A percentile compares a stretch with the other conserved stretches of the same genome.
phyloP scores from a whole-genome alignment of 2,329 filamentous ascomycete genomes.

The Colletotrichum chlorophyti region DNA sequence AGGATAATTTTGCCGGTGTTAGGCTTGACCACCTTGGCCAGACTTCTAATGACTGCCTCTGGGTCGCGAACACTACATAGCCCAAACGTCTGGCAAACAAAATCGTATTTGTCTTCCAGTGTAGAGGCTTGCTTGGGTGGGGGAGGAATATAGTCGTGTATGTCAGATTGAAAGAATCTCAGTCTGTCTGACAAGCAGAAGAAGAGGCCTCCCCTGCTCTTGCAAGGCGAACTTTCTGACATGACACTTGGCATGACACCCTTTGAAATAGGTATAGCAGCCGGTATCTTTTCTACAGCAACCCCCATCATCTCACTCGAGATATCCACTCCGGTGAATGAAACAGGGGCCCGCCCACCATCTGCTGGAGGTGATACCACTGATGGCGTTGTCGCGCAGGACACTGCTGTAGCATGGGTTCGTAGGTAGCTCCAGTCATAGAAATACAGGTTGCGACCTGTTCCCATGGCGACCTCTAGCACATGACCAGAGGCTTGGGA shows the following conservation, averaged over 20 bases:
- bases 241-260: slow-evolving; percentile 32
- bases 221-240: neutral
- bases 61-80: slow-evolving; percentile 69
- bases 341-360: too few relatives aligned
- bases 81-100: slow-evolving; percentile 69
- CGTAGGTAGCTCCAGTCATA: slow-evolving; percentile 57
- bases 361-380: too few relatives aligned
- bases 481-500: slow-evolving; percentile 60
- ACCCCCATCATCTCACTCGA: slow-evolving; percentile 66
- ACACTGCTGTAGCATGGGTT: neutral
- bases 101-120: slow-evolving; percentile 59
- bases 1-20: slow-evolving; percentile 65
- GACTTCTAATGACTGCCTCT: slow-evolving; percentile 56
- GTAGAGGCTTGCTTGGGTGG: slow-evolving; percentile 33
- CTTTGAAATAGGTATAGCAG: slow-evolving; percentile 46
- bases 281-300: slow-evolving; percentile 58
- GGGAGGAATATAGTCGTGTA: slow-evolving; percentile 49
- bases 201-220: neutral
- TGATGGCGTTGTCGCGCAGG: too few relatives aligned
- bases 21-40: slow-evolving; percentile 59
- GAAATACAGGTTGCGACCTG: slow-evolving; percentile 65
- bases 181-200: slow-evolving; percentile 49
- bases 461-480: slow-evolving; percentile 68
- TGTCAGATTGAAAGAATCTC: slow-evolving; percentile 57
- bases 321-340: slow-evolving; percentile 69